Conservation (phyloP, 495 filamentous ascomycete genomes). For the Podospora pseudopauciseta region DNA sequence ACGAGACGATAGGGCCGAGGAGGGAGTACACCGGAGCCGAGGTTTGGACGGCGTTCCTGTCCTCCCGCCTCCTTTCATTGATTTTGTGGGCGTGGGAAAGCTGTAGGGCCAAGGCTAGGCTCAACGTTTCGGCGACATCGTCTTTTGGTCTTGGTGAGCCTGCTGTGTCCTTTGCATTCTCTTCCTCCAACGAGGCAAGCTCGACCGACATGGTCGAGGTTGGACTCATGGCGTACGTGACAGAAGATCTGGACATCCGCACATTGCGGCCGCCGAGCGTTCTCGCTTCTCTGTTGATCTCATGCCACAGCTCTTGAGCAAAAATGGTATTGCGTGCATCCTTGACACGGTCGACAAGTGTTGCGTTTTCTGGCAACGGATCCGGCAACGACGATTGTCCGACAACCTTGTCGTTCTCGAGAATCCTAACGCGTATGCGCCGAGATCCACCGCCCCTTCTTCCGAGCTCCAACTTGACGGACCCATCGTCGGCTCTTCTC, state of each 20-base stretch:
- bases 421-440: conserved; percentile 59
- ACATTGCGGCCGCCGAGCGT: conserved; percentile 63
- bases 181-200: conserved; percentile 51
- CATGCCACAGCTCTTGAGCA: conserved; percentile 91
- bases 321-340: conserved; percentile 85
- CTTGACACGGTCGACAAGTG: conserved; percentile 61
- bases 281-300: conserved; percentile 77
- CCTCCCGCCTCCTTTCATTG: conserved; percentile 47
- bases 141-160: conserved; percentile 29
- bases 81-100: conserved; percentile 66
- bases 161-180: conserved; percentile 12
- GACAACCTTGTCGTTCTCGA: conserved; percentile 41
- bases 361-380: conserved; percentile 37
- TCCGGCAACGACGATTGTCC: conserved; percentile 50
- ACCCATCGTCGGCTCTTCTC: conserved; percentile 68
- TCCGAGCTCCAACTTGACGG: conserved; percentile 68
- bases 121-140: conserved; percentile 54
- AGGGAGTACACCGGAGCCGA: conserved; percentile 54
- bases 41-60: conserved; percentile 34
- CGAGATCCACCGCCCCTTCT: conserved; percentile 53
- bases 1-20: conserved; percentile 61
- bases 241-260: conserved; percentile 53
- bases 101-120: conserved; percentile 59
- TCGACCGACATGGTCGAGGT: conserved; percentile 42
- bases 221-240: conserved; percentile 54